Evolutionary conservation across 257 asterid genomes (phyloP), one percentile per base, ranked within the genome.

Genomic region (Rubia yunnanensis): DNA sequence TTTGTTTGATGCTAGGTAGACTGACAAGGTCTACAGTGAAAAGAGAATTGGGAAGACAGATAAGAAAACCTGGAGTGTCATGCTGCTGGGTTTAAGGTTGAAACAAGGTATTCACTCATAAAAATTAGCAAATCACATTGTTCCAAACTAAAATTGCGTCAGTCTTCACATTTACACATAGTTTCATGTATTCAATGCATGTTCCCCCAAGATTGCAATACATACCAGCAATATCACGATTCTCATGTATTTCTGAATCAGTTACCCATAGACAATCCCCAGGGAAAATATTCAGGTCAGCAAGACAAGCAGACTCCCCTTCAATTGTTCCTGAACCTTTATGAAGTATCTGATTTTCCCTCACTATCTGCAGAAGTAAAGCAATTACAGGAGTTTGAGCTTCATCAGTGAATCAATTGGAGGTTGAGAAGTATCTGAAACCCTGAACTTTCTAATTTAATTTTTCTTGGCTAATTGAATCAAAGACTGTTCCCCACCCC

Each of bases 181-280:
- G 6, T 44, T 61, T 26, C 65, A 44, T 27, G 57, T 26, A 64
- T 26, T 46, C 5, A 64, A 17, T 27, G 28, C 36, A 24, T 46
- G 35, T 26, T 69, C 31, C 32, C 22, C 26, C 44, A n/a, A 1
- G 30, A 22, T 34, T 31, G 13, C 41, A 5, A 14, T 54, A 66
- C 76, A 70, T 85, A 92, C 99, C 99, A 66, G 97, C 97, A 87
- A 92, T 92, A 78, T 89, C 99, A 74, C 97, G 97, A 72, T 88
- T 82, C 84, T 92, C 99, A 67, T 92, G 92, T 73, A 89, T 81
- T 83, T 89, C 87, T 5, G 99, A 89, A 73, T 92, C 99, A 63
- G 87, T 80, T 68, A 92, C 99, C 99, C 99, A 92, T 64, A 92
- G 76, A 60, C 84, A 64, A 71, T 92, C 99, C 69, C 99, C 97